These are phyloP conservation scores for Pilatotrama ljubarskyi DNA, from an alignment of 768 basidiomycete species.

Conservation along the genomic window DNA sequence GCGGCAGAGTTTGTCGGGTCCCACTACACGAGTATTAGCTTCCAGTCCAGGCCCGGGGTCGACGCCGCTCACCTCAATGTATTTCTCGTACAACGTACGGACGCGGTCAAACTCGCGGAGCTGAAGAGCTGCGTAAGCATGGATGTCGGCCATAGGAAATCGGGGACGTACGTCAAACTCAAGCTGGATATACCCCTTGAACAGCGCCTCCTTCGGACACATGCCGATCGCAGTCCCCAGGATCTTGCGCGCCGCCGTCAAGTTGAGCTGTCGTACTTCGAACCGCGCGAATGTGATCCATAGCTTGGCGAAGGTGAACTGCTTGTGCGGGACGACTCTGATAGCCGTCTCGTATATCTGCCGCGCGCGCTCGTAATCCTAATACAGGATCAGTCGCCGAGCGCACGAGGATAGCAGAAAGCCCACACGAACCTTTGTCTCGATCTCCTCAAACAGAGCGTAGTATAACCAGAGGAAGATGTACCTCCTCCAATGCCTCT, in stretches of 20 bases:
- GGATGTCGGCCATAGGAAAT: neutral
- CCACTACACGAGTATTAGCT: conserved; percentile 43
- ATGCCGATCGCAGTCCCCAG: conserved; percentile 91
- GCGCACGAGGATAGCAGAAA: neutral
- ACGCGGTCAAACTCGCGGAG: conserved; percentile 96
- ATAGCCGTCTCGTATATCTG: conserved; percentile 93
- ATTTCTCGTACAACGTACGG: conserved; percentile 89
- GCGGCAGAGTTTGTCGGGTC: conserved; percentile 90
- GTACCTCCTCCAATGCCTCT: conserved; percentile 88
- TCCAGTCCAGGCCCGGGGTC: neutral
- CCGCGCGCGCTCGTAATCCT: conserved; percentile 85
- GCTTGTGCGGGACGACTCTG: conserved; percentile 89
- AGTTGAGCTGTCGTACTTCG: conserved; percentile 80
- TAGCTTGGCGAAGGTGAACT: conserved; percentile 96
- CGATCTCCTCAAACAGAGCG: conserved; percentile 95
- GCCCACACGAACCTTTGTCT: conserved; percentile 67
- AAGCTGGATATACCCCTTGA: conserved; percentile 94
- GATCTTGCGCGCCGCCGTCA: conserved; percentile 84
- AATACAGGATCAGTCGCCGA: neutral
- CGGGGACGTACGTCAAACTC: conserved; percentile 73
- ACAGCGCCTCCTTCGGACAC: conserved; percentile 93
- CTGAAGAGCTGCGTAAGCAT: conserved; percentile 39
- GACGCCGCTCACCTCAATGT: conserved; percentile 68
- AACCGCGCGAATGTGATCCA: conserved; percentile 94
- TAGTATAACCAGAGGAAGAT: conserved; percentile 95